phyloP scores from a whole-genome alignment of 805 yeast genomes.

The Candida ipomoeae region DNA sequence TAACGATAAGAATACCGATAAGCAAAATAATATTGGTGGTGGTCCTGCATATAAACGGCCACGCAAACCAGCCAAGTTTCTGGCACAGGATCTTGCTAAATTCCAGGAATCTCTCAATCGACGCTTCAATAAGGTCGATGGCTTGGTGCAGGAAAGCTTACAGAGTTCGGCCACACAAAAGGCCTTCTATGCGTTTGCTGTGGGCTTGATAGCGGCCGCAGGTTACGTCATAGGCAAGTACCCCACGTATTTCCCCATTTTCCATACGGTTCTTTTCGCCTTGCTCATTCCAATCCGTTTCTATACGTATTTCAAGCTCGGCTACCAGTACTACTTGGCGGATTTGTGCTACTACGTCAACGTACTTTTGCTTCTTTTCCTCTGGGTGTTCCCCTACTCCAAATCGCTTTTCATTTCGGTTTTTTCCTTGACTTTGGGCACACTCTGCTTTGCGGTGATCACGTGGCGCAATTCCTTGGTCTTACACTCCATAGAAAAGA shows the following conservation, averaged over 20 bases:
- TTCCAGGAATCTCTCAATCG: constrained; percentile 31
- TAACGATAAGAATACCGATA: constrained; percentile 15
- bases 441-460: constrained; percentile 87
- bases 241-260: constrained; percentile 73
- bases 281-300: constrained; percentile 79
- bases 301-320: constrained; percentile 72
- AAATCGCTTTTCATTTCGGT: constrained; percentile 72
- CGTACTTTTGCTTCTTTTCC: constrained; percentile 56
- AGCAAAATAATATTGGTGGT: constrained; percentile 15
- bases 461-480: constrained; percentile 96
- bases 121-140: constrained; percentile 33
- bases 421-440: constrained; percentile 84
- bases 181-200: constrained; percentile 69
- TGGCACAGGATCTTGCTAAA: constrained; percentile 23
- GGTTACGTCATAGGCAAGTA: constrained; percentile 76
- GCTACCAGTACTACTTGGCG: constrained; percentile 83
- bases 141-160: constrained; percentile 31
- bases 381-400: constrained; percentile 82
- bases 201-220: constrained; percentile 60
- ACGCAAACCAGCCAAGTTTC: constrained; percentile 5
- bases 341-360: constrained; percentile 93
- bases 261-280: constrained; percentile 59
- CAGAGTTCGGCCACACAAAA: constrained; percentile 55
- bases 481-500: constrained; percentile 85
- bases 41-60: too few relatives aligned